phyloP scores from a whole-genome alignment of 2,329 filamentous ascomycete species.

The Parasarocladium wereldwijsianum region DNA sequence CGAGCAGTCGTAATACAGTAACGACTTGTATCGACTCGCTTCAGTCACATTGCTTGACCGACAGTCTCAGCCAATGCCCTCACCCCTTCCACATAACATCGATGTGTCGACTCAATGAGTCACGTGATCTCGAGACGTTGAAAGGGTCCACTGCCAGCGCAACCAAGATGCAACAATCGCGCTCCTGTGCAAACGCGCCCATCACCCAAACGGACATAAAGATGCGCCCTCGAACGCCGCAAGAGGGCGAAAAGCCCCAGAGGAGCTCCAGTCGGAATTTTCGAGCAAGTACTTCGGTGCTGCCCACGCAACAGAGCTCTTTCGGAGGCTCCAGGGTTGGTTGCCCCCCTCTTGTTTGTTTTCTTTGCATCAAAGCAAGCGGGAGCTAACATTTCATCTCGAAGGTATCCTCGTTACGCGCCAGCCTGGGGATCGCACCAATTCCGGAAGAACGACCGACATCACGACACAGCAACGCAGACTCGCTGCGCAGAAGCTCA shows the following conservation, averaged over 20 bases:
- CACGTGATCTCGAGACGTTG: too few relatives aligned
- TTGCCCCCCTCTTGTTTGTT: slow-evolving; percentile 7
- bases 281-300: slow-evolving; percentile 20
- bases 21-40: too few relatives aligned
- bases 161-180: too few relatives aligned
- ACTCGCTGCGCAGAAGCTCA: slow-evolving; percentile 31
- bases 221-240: slow-evolving; percentile 20
- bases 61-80: too few relatives aligned
- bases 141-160: too few relatives aligned
- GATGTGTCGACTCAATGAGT: too few relatives aligned
- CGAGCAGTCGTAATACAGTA: too few relatives aligned
- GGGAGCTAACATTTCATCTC: slow-evolving; percentile 1
- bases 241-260: slow-evolving; percentile 16
- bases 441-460: slow-evolving; percentile 18
- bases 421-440: slow-evolving; percentile 33
- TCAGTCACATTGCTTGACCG: too few relatives aligned
- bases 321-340: slow-evolving; percentile 24
- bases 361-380: background rate
- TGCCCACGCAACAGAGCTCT: slow-evolving; percentile 20
- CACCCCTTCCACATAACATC: too few relatives aligned
- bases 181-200: slow-evolving; percentile 4
- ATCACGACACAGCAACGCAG: slow-evolving; percentile 26
- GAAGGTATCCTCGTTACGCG: slow-evolving; percentile 31
- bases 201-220: too few relatives aligned
- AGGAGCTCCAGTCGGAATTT: slow-evolving; percentile 17